Base-by-base conservation (phyloP, 2,329 filamentous ascomycete genomes). In the Fusarium irregulare region DNA sequence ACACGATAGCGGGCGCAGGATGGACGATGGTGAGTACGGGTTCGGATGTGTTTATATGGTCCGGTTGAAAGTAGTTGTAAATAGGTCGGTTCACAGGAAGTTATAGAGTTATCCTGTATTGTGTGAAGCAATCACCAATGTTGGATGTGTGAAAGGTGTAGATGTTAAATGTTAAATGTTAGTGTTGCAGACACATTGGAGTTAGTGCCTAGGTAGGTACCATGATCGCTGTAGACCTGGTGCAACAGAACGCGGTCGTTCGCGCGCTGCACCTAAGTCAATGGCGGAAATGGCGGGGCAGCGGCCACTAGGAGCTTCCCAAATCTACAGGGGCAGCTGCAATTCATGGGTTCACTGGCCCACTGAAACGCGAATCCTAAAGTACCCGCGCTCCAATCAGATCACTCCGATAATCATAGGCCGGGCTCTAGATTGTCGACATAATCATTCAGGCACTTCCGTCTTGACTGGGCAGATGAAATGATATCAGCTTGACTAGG, bases 331-430 rank as follows among this genome's bases (percentile, higher is more conserved):
- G 58, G 64, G 48, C 13, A 23, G 20, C 23, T 28, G 14, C 11
- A 27, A 13, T 47, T 27, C 27, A 32, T 21, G 48, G 34, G 57
- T 18, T 25, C 13, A 8, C 6, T 4, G 53, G 12, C 8, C 68
- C 68, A 61, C 23, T 34, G 7, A 47, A 56, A 68, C 64, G 55
- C 68, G 68, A 27, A 42, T 21, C n/a, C 41, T 71, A 65, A 71
- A 68, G 68, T 70, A 53, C 44, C 45, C 27, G n/a, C 27, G 34
- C 64, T 51, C 68, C 68, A 70, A 70, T 71, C 4, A 55, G 8
- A 45, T 25, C 8, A 14, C 18, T 14, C 20, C n/a, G 68, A 70
- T 71, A 71, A 55, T 51, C 34, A 21, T 18, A 28, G 40, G 25
- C 23, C 11, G 20, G 28, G 44, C 21, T 11, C 20, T 20, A 13